A percentile compares a stretch with the other conserved stretches of the same genome.
Evolutionary conservation across 768 basidiomycete species (phyloP).

Genomic region (Lactarius sanguifluus): DNA sequence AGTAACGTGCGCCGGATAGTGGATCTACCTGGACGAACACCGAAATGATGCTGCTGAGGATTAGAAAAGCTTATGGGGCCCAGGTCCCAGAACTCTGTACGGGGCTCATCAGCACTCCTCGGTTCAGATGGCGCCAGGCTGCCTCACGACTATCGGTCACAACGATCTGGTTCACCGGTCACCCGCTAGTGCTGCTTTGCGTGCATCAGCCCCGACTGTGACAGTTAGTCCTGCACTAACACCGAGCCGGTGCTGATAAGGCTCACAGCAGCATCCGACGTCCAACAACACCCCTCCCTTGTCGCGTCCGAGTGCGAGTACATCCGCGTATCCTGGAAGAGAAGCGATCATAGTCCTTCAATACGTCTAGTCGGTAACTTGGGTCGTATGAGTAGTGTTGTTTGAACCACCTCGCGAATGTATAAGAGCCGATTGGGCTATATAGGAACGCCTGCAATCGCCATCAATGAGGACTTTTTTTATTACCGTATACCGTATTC

Average conservation of each 20-base stretch:
- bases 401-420: constrained; percentile 31
- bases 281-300: constrained; percentile 44
- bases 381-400: background rate
- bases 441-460: constrained; percentile 36
- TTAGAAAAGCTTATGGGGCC: constrained; percentile 58
- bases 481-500: background rate
- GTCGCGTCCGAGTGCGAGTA: constrained; percentile 39
- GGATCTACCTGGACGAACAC: constrained; percentile 56
- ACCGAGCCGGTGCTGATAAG: background rate
- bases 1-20: constrained; percentile 33
- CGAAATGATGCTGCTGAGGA: constrained; percentile 50
- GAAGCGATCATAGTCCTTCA: constrained; percentile 32
- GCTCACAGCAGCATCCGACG: constrained; percentile 47
- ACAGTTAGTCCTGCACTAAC: background rate
- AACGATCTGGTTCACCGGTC: constrained; percentile 41
- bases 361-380: background rate
- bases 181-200: constrained; percentile 44
- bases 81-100: constrained; percentile 55
- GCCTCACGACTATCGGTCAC: constrained; percentile 38
- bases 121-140: background rate
- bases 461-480: background rate
- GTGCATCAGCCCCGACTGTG: constrained; percentile 44
- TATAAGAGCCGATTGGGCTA: constrained; percentile 35
- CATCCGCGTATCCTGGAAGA: constrained; percentile 35
- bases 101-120: background rate